Conservation (phyloP, 2,329 filamentous ascomycete species). For the Colletotrichum orbiculare region DNA sequence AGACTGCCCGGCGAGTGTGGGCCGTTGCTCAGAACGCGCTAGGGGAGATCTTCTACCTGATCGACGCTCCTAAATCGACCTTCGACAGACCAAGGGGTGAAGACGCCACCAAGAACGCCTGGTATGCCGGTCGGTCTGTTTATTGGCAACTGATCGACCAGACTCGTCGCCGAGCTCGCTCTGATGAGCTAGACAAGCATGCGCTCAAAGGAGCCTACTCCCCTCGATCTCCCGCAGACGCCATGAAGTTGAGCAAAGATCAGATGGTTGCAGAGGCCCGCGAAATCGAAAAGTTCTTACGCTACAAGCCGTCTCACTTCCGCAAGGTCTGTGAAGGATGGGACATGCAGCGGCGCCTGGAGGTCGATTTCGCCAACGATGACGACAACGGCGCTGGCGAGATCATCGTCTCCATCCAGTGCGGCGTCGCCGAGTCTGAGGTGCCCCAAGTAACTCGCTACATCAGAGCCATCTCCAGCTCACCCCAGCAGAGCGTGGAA, state of each 20-base stretch:
- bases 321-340: slow-evolving; percentile 82
- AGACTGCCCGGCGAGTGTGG: slow-evolving; percentile 80
- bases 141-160: slow-evolving; percentile 85
- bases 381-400: slow-evolving; percentile 83
- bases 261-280: slow-evolving; percentile 81
- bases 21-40: slow-evolving; percentile 94
- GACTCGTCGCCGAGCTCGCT: slow-evolving; percentile 77
- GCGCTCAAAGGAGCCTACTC: slow-evolving; percentile 80
- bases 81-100: slow-evolving; percentile 59
- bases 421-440: slow-evolving; percentile 72
- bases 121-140: slow-evolving; percentile 81
- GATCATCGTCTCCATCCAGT: slow-evolving; percentile 77
- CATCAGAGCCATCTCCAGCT: slow-evolving; percentile 46
- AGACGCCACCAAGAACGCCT: slow-evolving; percentile 74
- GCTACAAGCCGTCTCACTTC: slow-evolving; percentile 80
- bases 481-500: neutral
- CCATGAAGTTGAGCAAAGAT: slow-evolving; percentile 75
- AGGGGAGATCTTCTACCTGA: slow-evolving; percentile 90
- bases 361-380: slow-evolving; percentile 89
- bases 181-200: slow-evolving; percentile 78
- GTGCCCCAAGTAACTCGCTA: slow-evolving; percentile 57
- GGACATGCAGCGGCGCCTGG: slow-evolving; percentile 89
- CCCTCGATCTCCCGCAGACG: slow-evolving; percentile 80
- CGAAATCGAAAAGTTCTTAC: slow-evolving; percentile 83
- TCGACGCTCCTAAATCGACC: slow-evolving; percentile 72